A percentile compares a stretch with the other conserved stretches of the same genome.
phyloP scores from a whole-genome alignment of 352 stramenopile species.

The Achlya hypogyna region DNA sequence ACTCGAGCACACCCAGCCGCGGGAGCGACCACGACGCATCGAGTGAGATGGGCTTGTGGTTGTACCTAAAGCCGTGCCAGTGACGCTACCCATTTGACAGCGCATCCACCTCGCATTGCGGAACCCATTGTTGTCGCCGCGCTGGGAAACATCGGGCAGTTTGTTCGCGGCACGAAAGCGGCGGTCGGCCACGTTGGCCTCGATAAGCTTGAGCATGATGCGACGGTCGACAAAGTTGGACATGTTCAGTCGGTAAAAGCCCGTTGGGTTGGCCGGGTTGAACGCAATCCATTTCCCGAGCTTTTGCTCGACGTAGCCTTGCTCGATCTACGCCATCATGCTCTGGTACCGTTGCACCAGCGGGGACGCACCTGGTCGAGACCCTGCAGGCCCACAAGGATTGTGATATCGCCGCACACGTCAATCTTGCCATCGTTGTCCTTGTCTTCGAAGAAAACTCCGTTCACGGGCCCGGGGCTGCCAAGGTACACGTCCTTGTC shows the following conservation, averaged over 20 bases:
- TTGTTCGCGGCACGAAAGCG: conserved; percentile 45
- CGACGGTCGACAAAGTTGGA: conserved; percentile 52
- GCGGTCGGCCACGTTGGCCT: conserved; percentile 50
- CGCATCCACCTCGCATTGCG: conserved; percentile 7
- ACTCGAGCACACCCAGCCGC: conserved; percentile 50
- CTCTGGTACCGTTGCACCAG: neutral
- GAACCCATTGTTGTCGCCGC: conserved; percentile 24
- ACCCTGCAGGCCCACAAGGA: conserved; percentile 55
- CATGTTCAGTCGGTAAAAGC: conserved; percentile 60
- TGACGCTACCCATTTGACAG: conserved; percentile 22
- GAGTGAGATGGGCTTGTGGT: conserved; percentile 48
- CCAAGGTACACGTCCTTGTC: conserved; percentile 2
- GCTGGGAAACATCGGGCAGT: conserved; percentile 52
- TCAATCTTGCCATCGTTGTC: conserved; percentile 74
- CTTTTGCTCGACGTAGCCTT: conserved; percentile 55
- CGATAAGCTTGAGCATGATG: conserved; percentile 63
- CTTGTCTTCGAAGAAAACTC: conserved; percentile 72
- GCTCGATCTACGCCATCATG: conserved; percentile 41
- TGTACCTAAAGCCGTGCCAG: conserved; percentile 55
- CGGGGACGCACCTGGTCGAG: conserved; percentile 17
- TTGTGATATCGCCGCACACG: conserved; percentile 67
- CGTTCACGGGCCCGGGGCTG: neutral
- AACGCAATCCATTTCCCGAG: conserved; percentile 76
- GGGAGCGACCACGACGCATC: conserved; percentile 49
- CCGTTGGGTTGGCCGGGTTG: conserved; percentile 59